phyloP scores from a whole-genome alignment of 805 yeast species.

The Candida coleopterorum region DNA sequence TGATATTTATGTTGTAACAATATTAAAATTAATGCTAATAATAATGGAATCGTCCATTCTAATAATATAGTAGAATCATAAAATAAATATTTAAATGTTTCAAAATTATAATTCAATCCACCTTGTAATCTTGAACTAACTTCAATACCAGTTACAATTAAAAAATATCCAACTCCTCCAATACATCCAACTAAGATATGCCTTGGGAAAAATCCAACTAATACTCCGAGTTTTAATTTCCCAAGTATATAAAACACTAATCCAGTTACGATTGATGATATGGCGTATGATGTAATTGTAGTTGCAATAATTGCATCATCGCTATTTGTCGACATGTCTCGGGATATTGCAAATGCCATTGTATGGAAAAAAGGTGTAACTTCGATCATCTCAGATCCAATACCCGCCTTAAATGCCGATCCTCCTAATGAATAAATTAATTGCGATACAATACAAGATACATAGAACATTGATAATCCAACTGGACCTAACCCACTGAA shows the following conservation, averaged over 20 bases:
- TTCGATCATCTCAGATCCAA: constrained; percentile 98
- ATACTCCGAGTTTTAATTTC: constrained; percentile 69
- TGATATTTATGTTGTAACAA: constrained; percentile 49
- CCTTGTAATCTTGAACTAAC: constrained; percentile 81
- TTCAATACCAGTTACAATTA: constrained; percentile 85
- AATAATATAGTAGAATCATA: constrained; percentile 27
- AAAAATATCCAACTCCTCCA: constrained; percentile 96
- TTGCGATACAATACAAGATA: constrained; percentile 87
- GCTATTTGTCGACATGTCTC: constrained; percentile 46
- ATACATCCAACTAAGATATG: constrained; percentile 96
- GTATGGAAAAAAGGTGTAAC: constrained; percentile 98
- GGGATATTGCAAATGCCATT: constrained; percentile 75
- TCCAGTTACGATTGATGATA: constrained; percentile 85
- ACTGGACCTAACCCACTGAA: constrained; percentile 79
- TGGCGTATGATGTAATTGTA: constrained; percentile 78
- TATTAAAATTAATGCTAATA: constrained; percentile 57
- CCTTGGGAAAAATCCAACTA: constrained; percentile 93
- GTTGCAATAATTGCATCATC: constrained; percentile 67
- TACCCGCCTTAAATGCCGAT: constrained; percentile 82
- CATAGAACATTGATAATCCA: constrained; percentile 91
- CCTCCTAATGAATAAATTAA: constrained; percentile 86
- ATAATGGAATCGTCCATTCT: constrained; percentile 66
- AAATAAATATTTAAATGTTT: constrained; percentile 51
- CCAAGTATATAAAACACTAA: constrained; percentile 74
- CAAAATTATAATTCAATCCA: constrained; percentile 58